A percentile compares a stretch with the other conserved stretches of the same genome.
Evolutionary conservation across 345 rosid species (phyloP).

Genomic region (Eucalyptus erythrocorys): DNA sequence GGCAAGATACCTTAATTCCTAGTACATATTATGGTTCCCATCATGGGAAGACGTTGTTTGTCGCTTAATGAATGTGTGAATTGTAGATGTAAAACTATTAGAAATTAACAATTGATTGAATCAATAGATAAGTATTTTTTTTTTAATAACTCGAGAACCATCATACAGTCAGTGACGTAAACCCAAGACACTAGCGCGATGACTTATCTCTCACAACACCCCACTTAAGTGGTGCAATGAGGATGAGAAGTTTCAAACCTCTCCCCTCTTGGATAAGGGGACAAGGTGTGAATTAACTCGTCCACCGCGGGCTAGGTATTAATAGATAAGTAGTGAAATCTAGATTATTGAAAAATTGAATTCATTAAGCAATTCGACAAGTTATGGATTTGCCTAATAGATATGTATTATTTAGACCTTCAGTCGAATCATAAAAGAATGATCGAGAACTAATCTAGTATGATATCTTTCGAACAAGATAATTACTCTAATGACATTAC

Average conservation of each 20-base stretch:
- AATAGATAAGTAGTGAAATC: too few species aligned
- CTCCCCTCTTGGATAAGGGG: too few species aligned
- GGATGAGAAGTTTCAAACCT: too few species aligned
- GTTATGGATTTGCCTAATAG: fast-evolving
- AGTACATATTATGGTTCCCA: not conserved
- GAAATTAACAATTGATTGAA: not conserved
- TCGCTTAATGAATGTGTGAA: fast-evolving
- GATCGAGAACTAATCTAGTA: not conserved
- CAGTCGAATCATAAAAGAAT: not conserved
- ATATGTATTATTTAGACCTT: not conserved
- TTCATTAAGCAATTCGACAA: not conserved
- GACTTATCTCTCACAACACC: too few species aligned
- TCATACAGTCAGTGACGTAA: too few species aligned
- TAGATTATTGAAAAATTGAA: not conserved
- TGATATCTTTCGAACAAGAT: not conserved
- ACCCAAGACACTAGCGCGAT: too few species aligned
- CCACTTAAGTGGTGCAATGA: too few species aligned
- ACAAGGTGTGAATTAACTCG: too few species aligned
- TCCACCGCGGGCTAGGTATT: too few species aligned
- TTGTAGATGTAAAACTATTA: fast-evolving
- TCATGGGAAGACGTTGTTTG: fast-evolving
- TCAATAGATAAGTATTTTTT: too few species aligned
- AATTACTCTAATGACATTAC: fast-evolving
- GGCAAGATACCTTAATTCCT: not conserved
- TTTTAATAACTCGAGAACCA: too few species aligned